Evolutionary conservation across 208 protist species (phyloP).

Genomic region (Balamuthia mandrillaris): DNA sequence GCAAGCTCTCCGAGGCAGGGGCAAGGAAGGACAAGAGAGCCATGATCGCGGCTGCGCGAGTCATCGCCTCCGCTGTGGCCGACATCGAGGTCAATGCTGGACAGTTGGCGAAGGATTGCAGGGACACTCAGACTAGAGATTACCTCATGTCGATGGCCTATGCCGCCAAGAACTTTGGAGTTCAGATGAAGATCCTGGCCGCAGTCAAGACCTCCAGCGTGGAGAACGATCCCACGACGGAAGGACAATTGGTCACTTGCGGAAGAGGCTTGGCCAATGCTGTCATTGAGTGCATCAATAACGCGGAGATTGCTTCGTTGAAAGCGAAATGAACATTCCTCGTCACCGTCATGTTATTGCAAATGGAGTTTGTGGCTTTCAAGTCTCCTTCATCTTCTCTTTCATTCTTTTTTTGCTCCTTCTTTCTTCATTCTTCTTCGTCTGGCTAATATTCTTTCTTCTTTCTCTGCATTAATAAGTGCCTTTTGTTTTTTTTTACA

Average conservation of each 20-base stretch:
- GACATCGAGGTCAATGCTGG: background rate
- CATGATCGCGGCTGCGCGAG: slow-evolving; percentile 1
- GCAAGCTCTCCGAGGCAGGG: slow-evolving; percentile 13
- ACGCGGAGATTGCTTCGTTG: background rate
- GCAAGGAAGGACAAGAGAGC: background rate
- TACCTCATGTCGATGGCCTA: background rate
- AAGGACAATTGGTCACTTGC: slow-evolving; percentile 29
- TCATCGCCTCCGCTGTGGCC: background rate
- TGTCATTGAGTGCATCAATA: slow-evolving; percentile 23
- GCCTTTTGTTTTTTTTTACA: too few relatives aligned
- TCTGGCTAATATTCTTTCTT: too few relatives aligned
- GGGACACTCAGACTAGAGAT: slow-evolving; percentile 19
- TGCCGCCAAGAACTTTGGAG: slow-evolving; percentile 13
- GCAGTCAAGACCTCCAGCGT: slow-evolving; percentile 23
- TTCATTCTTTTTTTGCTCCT: too few relatives aligned
- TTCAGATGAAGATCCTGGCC: slow-evolving; percentile 37
- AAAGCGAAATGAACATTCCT: too few relatives aligned
- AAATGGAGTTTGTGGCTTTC: too few relatives aligned
- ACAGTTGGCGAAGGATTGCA: slow-evolving; percentile 23
- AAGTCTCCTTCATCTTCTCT: too few relatives aligned
- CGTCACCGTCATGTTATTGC: too few relatives aligned
- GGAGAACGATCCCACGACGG: background rate
- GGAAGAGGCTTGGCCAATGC: background rate
- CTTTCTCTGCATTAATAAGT: too few relatives aligned
- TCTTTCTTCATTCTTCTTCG: too few relatives aligned